Evolutionary conservation across 2,329 filamentous ascomycete species (phyloP).

Genomic region (Tolypocladium endophyticum): DNA sequence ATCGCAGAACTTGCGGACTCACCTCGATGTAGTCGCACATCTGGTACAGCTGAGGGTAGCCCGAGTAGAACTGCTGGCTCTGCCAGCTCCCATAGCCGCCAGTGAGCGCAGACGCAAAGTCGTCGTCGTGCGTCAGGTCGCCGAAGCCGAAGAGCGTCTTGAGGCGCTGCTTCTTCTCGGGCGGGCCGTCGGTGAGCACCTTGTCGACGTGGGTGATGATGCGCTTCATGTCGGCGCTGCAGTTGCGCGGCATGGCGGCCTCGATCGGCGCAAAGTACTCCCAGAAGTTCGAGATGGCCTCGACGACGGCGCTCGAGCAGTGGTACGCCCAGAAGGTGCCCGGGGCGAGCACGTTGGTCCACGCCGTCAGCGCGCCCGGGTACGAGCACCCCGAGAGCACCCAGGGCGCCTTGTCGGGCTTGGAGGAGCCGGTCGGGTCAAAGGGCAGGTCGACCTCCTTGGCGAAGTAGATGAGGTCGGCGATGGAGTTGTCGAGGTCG

Average conservation of each 20-base stretch:
- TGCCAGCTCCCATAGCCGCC: constrained; percentile 22
- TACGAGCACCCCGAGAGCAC: constrained; percentile 74
- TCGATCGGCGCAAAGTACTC: constrained; percentile 36
- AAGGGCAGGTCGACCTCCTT: constrained; percentile 58
- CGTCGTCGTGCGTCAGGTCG: constrained; percentile 30
- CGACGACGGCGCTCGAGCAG: constrained; percentile 64
- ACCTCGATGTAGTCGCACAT: constrained; percentile 24
- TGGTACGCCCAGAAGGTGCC: constrained; percentile 68
- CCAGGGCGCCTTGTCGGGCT: constrained; percentile 54
- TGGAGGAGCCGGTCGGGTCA: constrained; percentile 51
- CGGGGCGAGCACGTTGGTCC: constrained; percentile 61
- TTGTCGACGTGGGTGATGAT: constrained; percentile 36
- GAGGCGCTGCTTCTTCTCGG: constrained; percentile 28
- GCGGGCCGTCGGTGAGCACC: constrained; percentile 27
- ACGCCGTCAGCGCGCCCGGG: constrained; percentile 64
- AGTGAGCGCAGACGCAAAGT: constrained; percentile 32
- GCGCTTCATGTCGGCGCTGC: constrained; percentile 50
- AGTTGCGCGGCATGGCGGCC: constrained; percentile 40
- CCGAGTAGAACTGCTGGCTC: constrained; percentile 19
- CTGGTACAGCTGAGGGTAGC: constrained; percentile 22
- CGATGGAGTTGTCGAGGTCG: constrained; percentile 66
- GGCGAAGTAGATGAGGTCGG: constrained; percentile 69
- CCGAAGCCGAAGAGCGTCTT: constrained; percentile 29
- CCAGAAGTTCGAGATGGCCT: constrained; percentile 66
- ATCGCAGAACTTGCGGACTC: not conserved